These are phyloP conservation scores for Lasiodiplodia citricola DNA, from an alignment of 2,329 filamentous ascomycete species.

Conservation along the genomic window DNA sequence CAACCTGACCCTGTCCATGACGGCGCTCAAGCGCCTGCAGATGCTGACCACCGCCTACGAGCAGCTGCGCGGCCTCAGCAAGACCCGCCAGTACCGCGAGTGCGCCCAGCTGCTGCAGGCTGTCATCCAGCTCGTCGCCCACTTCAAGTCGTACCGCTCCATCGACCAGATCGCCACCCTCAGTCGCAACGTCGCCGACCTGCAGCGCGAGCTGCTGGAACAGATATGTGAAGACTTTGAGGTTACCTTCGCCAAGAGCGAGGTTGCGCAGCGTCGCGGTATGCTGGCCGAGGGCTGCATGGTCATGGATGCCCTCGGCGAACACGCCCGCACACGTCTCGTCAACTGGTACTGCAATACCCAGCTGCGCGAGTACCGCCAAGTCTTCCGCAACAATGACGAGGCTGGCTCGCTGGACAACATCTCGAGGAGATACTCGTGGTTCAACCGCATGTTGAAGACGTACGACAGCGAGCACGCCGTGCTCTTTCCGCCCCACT, in stretches of 20 bases:
- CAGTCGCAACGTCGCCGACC: conserved; percentile 88
- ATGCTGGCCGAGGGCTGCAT: conserved; percentile 85
- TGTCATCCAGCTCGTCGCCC: conserved; percentile 95
- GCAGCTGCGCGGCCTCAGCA: conserved; percentile 82
- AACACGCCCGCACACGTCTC: conserved; percentile 79
- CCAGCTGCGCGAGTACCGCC: conserved; percentile 90
- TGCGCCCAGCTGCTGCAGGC: conserved; percentile 93
- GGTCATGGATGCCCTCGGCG: conserved; percentile 93
- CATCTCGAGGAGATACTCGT: conserved; percentile 90
- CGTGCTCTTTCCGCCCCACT: conserved; percentile 81
- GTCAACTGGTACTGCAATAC: conserved; percentile 99
- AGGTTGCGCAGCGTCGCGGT: conserved; percentile 71
- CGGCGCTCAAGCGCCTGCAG: conserved; percentile 91
- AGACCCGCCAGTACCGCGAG: conserved; percentile 89
- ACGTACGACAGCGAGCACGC: conserved; percentile 94
- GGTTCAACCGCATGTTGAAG: conserved; percentile 96
- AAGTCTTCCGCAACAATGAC: conserved; percentile 94
- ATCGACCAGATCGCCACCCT: conserved; percentile 97
- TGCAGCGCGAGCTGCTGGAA: conserved; percentile 90
- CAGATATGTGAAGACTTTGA: conserved; percentile 99
- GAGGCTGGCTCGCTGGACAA: conserved; percentile 91
- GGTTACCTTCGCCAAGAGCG: conserved; percentile 87
- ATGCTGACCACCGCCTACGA: conserved; percentile 99
- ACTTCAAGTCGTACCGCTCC: conserved; percentile 97
- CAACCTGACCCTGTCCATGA: conserved; percentile 97